A percentile compares a stretch with the other conserved stretches of the same genome.
phyloP scores from a whole-genome alignment of 306 rosid species.

The Lupinus albus region DNA sequence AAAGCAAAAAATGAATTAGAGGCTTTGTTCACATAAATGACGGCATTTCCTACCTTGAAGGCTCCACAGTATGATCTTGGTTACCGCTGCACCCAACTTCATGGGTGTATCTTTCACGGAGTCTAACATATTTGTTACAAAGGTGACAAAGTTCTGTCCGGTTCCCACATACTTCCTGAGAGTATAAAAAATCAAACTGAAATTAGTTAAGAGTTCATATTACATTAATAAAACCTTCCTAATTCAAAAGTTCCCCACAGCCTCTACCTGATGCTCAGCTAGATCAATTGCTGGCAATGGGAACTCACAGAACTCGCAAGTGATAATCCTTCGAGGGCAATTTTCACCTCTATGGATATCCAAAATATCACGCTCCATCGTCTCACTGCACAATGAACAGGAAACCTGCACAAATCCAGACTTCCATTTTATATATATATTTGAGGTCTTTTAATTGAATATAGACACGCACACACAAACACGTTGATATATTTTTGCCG shows the following conservation, averaged over 20 bases:
- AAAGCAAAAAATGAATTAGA: background rate
- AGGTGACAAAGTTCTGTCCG: slow-evolving; percentile 82
- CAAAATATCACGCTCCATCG: slow-evolving; percentile 77
- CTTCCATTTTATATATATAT: too few relatives aligned
- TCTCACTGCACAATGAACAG: slow-evolving; percentile 84
- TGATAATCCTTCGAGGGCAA: slow-evolving; percentile 82
- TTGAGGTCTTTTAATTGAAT: too few relatives aligned
- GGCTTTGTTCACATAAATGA: slow-evolving; percentile 13
- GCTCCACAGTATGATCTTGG: slow-evolving; percentile 44
- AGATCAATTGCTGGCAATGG: slow-evolving; percentile 88
- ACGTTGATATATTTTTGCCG: too few relatives aligned
- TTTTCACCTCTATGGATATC: slow-evolving; percentile 81
- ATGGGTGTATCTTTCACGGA: slow-evolving; percentile 74
- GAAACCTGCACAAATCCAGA: slow-evolving; percentile 63
- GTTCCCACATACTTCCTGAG: slow-evolving; percentile 89
- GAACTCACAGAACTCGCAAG: slow-evolving; percentile 93
- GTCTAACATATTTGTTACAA: slow-evolving; percentile 76
- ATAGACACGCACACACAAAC: too few relatives aligned
- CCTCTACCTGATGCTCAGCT: slow-evolving; percentile 85
- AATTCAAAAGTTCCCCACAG: slow-evolving; percentile 22
- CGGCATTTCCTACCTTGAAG: slow-evolving; percentile 70
- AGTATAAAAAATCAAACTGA: slow-evolving; percentile 30
- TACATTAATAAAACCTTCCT: background rate
- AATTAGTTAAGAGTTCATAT: slow-evolving; percentile 1
- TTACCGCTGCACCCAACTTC: slow-evolving; percentile 64